A percentile compares a stretch with the other conserved stretches of the same genome.
These are phyloP conservation scores for Grosmannia clavigera DNA, from an alignment of 2,329 filamentous ascomycete genomes.

Conservation along the genomic window DNA sequence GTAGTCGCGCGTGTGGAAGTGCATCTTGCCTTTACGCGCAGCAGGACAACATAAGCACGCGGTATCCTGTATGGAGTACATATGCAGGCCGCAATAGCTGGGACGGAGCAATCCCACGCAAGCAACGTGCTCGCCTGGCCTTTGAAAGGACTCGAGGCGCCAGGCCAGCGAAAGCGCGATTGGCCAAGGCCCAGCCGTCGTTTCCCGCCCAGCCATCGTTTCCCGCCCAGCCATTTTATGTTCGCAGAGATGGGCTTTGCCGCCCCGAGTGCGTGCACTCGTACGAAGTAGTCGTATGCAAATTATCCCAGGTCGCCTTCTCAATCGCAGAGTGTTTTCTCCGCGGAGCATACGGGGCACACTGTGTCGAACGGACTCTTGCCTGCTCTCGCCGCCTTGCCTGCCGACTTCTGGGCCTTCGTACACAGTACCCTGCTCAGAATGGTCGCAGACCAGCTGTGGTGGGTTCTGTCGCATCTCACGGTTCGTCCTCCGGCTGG, in stretches of 20 bases:
- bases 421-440: background rate
- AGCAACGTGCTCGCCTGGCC: background rate
- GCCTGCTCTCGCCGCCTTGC: too few species aligned
- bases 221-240: background rate
- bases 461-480: constrained; percentile 4
- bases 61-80: background rate
- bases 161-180: background rate
- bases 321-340: too few species aligned
- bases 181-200: background rate
- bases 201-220: background rate
- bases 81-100: background rate
- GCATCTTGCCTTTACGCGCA: background rate
- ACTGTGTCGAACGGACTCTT: too few species aligned
- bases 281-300: too few species aligned
- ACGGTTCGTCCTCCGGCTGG: constrained; percentile 10
- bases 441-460: constrained; percentile 3
- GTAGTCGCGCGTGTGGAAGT: background rate
- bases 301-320: too few species aligned
- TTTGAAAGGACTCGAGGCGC: background rate
- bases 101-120: background rate
- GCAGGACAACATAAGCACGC: background rate
- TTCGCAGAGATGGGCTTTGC: too few species aligned
- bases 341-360: too few species aligned
- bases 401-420: background rate
- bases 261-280: too few species aligned